Conservation (phyloP, 106 monocot species). For the Amphibolis antarctica region DNA sequence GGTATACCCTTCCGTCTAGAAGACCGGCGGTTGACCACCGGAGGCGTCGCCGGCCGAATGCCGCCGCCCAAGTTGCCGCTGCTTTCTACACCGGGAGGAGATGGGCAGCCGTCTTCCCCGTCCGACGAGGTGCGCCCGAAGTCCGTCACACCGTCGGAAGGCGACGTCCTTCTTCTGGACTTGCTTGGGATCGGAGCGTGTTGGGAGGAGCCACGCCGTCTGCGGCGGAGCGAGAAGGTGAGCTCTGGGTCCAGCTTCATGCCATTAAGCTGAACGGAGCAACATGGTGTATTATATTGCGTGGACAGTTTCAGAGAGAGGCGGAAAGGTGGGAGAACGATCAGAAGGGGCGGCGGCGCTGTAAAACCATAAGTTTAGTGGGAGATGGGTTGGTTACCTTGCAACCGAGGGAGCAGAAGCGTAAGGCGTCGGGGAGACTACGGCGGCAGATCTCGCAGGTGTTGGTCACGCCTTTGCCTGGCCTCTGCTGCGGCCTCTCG, state of each 20-base stretch:
- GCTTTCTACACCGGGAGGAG: background rate
- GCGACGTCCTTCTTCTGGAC: constrained; percentile 19
- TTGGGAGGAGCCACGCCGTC: constrained; percentile 29
- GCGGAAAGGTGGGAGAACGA: background rate
- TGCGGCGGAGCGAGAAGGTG: constrained; percentile 38
- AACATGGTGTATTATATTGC: background rate
- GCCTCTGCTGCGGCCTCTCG: constrained; percentile 71
- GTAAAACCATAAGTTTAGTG: no score
- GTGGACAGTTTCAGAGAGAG: background rate
- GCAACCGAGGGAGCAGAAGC: constrained; percentile 97
- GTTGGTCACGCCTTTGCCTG: constrained; percentile 77
- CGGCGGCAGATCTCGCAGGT: constrained; percentile 83
- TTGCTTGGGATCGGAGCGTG: constrained; percentile 31
- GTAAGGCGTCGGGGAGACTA: constrained; percentile 68
- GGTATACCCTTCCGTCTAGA: constrained; percentile 83
- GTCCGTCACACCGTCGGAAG: constrained; percentile 6
- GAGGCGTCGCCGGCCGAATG: constrained; percentile 66
- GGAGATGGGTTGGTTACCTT: no score
- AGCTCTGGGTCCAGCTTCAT: constrained; percentile 59
- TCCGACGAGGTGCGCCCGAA: background rate
- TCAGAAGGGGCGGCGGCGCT: no score
- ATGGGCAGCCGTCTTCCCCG: background rate
- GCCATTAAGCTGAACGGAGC: constrained; percentile 52
- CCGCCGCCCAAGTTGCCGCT: constrained; percentile 3
- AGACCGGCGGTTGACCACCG: constrained; percentile 40